Evolutionary conservation across 2,329 filamentous ascomycete genomes (phyloP), one percentile per base, ranked within the genome.

Genomic region (Cladosporium sp.): DNA sequence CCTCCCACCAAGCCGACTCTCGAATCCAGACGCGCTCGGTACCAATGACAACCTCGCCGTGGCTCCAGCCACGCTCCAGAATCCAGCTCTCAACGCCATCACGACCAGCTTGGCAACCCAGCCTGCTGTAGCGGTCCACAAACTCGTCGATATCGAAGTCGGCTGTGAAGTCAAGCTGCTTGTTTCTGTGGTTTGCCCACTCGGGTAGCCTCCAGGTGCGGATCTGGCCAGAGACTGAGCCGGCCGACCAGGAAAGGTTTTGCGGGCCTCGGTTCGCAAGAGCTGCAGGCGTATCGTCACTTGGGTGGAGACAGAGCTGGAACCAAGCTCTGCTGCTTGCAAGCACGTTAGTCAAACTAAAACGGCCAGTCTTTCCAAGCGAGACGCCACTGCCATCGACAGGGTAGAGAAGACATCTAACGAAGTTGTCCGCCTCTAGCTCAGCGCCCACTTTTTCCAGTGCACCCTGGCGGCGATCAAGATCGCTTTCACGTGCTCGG

Each of bases 101-200:
- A 68, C 88, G 88, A 65, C 95, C 95, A 69, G 96, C 92, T 71
- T 89, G 87, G 77, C 95, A 99, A 16, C 95, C 95, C 0, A 99
- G 85, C 6, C 87, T 83, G 5, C 88, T 83, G 76, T 97, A 99
- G 53, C 95, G 88, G 71, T 89, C 88, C 23, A 89, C 86, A 72
- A 99, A 98, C 76, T 99, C 95, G 18, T 97, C 92, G 5, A 93
- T 82, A 73, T 99, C 95, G 71, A 98, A 99, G 74, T 99, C 95
- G 1, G 93, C 92, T 0, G 95, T 99, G 78, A 96, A 99, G 76
- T 99, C 95, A 2, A 98, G 87, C 72, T 90, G 88, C 76, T 92
- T 92, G 77, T 93, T 96, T 59, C 95, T 88, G 65, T 94, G 89
- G 75, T 98, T 99, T 1, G 93, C 92, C 95, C 95, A 99, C 77